phyloP scores from a whole-genome alignment of 1,284 basidiomycete genomes.

The Irpex rosettiformis region DNA sequence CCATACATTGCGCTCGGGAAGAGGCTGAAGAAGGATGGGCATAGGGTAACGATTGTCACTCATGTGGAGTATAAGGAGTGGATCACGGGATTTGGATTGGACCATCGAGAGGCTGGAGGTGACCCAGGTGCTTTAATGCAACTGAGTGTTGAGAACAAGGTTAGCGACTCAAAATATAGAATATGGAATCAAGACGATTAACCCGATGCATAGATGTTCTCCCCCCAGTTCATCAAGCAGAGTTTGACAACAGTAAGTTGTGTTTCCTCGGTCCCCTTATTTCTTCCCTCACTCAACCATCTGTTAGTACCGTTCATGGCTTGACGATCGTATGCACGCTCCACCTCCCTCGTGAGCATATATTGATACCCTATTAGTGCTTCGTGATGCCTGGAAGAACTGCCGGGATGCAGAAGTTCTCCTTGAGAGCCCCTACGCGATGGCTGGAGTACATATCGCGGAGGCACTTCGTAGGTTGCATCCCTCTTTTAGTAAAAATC shows the following conservation, averaged over 20 bases:
- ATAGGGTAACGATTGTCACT: conserved; percentile 57
- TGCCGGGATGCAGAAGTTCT: conserved; percentile 74
- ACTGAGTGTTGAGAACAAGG: conserved; percentile 58
- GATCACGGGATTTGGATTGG: conserved; percentile 64
- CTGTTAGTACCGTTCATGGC: conserved; percentile 65
- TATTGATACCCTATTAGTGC: conserved; percentile 37
- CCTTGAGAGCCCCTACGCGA: conserved; percentile 72
- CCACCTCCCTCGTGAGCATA: neutral
- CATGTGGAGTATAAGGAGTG: conserved; percentile 61
- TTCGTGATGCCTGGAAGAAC: conserved; percentile 66
- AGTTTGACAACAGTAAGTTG: conserved; percentile 50
- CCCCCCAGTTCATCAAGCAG: conserved; percentile 79
- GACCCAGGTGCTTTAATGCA: conserved; percentile 75
- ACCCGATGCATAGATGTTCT: conserved; percentile 59
- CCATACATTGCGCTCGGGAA: conserved; percentile 48
- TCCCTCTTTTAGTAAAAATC: conserved; percentile 4
- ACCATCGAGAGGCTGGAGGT: conserved; percentile 70
- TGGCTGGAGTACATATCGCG: conserved; percentile 81
- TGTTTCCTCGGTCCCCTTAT: neutral
- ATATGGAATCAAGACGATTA: neutral
- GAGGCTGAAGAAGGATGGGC: conserved; percentile 48
- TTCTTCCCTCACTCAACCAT: too few relatives aligned
- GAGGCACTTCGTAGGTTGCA: conserved; percentile 61
- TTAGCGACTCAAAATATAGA: conserved; percentile 17
- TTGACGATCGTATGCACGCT: conserved; percentile 57